Conservation (phyloP, 768 basidiomycete species). For the Leccinum boreale region DNA sequence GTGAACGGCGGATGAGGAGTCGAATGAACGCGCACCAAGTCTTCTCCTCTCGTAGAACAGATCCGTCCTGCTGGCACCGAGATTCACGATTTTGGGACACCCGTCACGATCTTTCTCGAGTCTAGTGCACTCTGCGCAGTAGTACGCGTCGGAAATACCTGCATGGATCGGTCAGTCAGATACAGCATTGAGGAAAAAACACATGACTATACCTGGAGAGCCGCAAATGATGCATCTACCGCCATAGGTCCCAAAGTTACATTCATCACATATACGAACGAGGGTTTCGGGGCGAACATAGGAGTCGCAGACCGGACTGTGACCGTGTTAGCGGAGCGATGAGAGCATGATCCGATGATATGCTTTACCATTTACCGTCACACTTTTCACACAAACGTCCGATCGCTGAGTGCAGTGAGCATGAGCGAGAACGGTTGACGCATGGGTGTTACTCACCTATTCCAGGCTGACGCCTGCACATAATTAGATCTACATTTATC, state of each 20-base stretch:
- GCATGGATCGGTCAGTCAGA: background rate
- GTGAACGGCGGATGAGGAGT: background rate
- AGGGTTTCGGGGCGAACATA: slow-evolving; percentile 98
- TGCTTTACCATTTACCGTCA: slow-evolving; percentile 93
- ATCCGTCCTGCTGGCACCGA: slow-evolving; percentile 92
- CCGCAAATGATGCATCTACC: slow-evolving; percentile 98
- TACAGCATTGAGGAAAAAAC: background rate
- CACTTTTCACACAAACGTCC: slow-evolving; percentile 98
- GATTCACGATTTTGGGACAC: slow-evolving; percentile 96
- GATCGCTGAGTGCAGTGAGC: slow-evolving; percentile 58
- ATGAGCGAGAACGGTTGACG: background rate
- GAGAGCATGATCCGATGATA: background rate
- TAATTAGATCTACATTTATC: slow-evolving; percentile 77
- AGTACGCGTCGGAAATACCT: slow-evolving; percentile 99
- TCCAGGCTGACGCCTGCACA: slow-evolving; percentile 97
- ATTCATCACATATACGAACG: slow-evolving; percentile 98
- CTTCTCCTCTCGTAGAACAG: slow-evolving; percentile 89
- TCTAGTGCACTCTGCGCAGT: slow-evolving; percentile 96
- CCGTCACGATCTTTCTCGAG: slow-evolving; percentile 97
- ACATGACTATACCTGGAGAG: slow-evolving; percentile 64
- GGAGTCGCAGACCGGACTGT: slow-evolving; percentile 96
- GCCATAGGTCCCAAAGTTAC: slow-evolving; percentile 98
- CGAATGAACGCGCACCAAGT: slow-evolving; percentile 50
- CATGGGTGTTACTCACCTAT: slow-evolving; percentile 60
- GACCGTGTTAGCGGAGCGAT: background rate